A percentile compares a stretch with the other conserved stretches of the same genome.
Evolutionary conservation across 192 early-diverging fungal species (phyloP).

Genomic region (Coemansia sp.): DNA sequence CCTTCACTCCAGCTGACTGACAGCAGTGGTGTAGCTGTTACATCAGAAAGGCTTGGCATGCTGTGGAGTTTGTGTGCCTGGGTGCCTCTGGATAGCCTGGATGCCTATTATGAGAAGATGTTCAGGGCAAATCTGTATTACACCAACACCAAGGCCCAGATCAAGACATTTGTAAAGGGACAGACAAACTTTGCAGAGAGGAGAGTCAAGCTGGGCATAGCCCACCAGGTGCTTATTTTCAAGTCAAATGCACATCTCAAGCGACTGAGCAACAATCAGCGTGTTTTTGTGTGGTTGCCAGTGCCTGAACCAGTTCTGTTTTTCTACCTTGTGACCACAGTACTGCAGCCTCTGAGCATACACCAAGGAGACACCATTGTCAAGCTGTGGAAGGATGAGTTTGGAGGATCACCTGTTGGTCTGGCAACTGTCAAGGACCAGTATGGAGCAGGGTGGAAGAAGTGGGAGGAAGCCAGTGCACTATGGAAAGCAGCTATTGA

Average conservation of each 20-base stretch:
- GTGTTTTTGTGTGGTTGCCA: slow-evolving; percentile 16
- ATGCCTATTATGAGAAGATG: slow-evolving; percentile 3
- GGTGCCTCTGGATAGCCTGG: slow-evolving; percentile 28
- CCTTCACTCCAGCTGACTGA: slow-evolving; percentile 4
- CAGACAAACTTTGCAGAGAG: slow-evolving; percentile 13
- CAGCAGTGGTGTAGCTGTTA: slow-evolving; percentile 13
- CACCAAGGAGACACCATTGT: slow-evolving; percentile 15
- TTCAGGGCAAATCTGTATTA: slow-evolving; percentile 21
- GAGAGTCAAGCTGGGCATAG: background rate
- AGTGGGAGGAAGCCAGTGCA: slow-evolving; percentile 12
- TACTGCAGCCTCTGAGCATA: slow-evolving; percentile 20
- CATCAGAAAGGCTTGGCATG: slow-evolving; percentile 11
- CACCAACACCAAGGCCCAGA: slow-evolving; percentile 6
- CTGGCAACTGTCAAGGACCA: slow-evolving; percentile 4
- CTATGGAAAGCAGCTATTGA: slow-evolving; percentile 33
- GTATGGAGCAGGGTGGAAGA: slow-evolving; percentile 1
- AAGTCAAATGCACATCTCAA: slow-evolving; percentile 25
- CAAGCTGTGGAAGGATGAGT: slow-evolving; percentile 29
- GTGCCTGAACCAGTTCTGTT: slow-evolving; percentile 25
- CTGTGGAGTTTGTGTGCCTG: slow-evolving; percentile 43
- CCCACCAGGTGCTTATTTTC: slow-evolving; percentile 19
- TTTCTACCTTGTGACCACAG: slow-evolving; percentile 38
- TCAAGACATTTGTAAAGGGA: slow-evolving; percentile 8
- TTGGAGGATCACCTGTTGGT: slow-evolving; percentile 9
- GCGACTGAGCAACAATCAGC: slow-evolving; percentile 3